Evolutionary conservation across 2,329 filamentous ascomycete genomes (phyloP), one percentile per base, ranked within the genome.

Genomic region (Albifimbria verrucaria): DNA sequence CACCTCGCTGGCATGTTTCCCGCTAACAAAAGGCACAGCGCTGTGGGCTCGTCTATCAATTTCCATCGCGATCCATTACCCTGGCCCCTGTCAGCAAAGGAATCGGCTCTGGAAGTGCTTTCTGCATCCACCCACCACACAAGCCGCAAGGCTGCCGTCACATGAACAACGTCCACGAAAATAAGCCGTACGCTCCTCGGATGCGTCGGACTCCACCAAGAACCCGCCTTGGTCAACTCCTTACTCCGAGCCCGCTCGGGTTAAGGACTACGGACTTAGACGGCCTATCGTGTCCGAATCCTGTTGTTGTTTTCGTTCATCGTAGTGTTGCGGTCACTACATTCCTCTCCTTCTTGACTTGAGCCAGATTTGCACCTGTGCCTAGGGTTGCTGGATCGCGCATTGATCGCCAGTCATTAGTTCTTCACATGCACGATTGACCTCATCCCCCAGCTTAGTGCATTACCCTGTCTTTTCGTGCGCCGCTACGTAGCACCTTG

Each of bases 81-180:
- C 7, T 44, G 7, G 18, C 18, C 18, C 20, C 15, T 18, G 39
- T 43, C 39, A 43, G 39, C 39, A 43, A n/a, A n/a, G n/a, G n/a
- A n/a, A n/a, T n/a, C n/a, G n/a, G n/a, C n/a, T n/a, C n/a, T n/a
- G n/a, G n/a, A n/a, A n/a, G n/a, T n/a, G n/a, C n/a, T n/a, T n/a
- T n/a, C n/a, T n/a, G n/a, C 42, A 44, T 21, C 7, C 42, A 21
- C 20, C 22, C 18, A 11, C 20, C 18, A 10, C 42, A 50, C 57
- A 53, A 55, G 52, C 53, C 52, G 52, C 62, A 61, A 52, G 61
- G 61, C 62, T 63, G 59, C 60, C 49, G 53, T 65, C 63, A 65
- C 57, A 61, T 64, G 62, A 53, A 51, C 52, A 41, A 44, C 24
- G 49, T 51, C 48, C 44, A 65, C 63, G 63, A 65, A 62, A 65